Conservation (phyloP, 2,329 filamentous ascomycete species). For the Sporothrix dimorphospora region DNA sequence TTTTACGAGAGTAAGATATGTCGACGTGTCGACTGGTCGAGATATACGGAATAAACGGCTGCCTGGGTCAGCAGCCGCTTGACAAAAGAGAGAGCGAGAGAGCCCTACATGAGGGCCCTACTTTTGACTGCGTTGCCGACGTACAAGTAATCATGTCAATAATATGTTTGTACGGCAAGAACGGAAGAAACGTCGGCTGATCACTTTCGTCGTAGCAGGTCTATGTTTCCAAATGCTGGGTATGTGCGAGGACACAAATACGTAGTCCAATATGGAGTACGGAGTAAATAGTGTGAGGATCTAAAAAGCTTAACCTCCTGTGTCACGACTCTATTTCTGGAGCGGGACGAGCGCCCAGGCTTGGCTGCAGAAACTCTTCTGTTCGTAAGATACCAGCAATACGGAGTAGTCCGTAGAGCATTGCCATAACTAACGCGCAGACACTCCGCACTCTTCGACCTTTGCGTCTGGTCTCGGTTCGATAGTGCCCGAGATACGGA, state of each 20-base stretch:
- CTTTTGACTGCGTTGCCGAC: background rate
- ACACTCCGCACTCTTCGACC: background rate
- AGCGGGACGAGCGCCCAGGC: slow-evolving; percentile 1
- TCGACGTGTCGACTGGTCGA: background rate
- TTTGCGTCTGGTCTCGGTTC: background rate
- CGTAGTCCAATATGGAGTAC: no score
- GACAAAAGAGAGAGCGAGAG: no score
- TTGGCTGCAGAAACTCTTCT: slow-evolving; percentile 1
- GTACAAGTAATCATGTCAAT: slow-evolving; percentile 1
- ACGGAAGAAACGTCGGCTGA: background rate
- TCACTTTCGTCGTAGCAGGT: background rate
- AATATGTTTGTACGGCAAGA: background rate
- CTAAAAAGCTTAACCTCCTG: background rate
- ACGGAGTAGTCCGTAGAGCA: no score
- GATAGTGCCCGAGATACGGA: background rate
- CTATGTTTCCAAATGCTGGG: background rate
- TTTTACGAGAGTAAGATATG: background rate
- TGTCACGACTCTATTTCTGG: background rate
- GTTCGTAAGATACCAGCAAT: background rate
- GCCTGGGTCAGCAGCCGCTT: background rate
- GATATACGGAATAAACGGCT: background rate
- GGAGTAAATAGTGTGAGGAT: background rate
- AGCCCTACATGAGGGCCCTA: background rate
- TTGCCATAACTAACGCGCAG: background rate
- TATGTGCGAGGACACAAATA: background rate